Evolutionary conservation across 441 rosid genomes (phyloP).

Genomic region (Codiaeum variegatum): DNA sequence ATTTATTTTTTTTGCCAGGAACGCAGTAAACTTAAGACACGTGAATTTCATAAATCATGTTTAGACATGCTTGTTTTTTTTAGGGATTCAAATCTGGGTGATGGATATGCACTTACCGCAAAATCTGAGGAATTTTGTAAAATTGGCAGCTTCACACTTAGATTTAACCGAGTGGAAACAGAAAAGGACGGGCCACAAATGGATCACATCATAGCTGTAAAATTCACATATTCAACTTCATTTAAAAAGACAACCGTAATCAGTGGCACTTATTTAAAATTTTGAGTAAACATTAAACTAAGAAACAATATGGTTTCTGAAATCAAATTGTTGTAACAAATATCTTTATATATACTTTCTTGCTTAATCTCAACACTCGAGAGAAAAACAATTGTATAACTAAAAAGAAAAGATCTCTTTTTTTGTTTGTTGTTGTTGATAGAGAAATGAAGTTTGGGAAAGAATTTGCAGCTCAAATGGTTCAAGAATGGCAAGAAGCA

Average conservation of each 20-base stretch:
- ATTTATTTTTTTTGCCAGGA: too few relatives aligned
- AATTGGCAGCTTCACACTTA: not conserved
- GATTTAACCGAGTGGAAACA: not conserved
- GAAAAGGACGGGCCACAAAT: not conserved
- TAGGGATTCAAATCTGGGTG: too few relatives aligned
- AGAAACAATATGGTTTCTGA: not conserved
- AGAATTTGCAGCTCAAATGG: conserved; percentile 61
- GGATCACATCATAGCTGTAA: not conserved
- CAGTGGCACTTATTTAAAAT: not conserved
- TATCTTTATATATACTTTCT: not conserved
- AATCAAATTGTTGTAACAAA: not conserved
- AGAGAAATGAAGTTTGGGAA: conserved; percentile 64
- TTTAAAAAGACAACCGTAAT: not conserved
- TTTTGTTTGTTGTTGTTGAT: not conserved
- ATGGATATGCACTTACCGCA: too few relatives aligned
- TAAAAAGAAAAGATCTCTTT: too few relatives aligned
- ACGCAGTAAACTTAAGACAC: too few relatives aligned
- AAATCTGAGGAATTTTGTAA: too few relatives aligned
- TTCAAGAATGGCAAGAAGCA: conserved; percentile 72
- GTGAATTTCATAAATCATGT: too few relatives aligned
- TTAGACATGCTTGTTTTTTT: too few relatives aligned
- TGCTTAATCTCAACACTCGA: not conserved
- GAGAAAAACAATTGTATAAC: too few relatives aligned
- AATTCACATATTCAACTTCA: not conserved
- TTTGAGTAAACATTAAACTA: not conserved